Evolutionary conservation across 1,284 basidiomycete species (phyloP).

Genomic region (Ceratobasidium sp.): DNA sequence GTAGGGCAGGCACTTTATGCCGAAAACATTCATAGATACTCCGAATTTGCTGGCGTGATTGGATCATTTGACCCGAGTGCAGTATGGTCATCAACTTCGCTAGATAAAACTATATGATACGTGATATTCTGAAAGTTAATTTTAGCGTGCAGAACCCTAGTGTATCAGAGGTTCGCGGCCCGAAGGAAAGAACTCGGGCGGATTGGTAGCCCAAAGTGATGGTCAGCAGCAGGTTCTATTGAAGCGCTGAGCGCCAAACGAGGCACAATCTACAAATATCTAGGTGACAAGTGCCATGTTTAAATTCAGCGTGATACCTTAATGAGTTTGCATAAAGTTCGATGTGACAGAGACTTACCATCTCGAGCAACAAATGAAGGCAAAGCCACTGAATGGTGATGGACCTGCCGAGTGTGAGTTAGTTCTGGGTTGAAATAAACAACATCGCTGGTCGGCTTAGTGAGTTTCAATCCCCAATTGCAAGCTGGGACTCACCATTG

Average conservation of each 20-base stretch:
- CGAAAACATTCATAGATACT: slow-evolving; percentile 25
- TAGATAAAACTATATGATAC: neutral
- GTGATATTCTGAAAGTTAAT: slow-evolving; percentile 16
- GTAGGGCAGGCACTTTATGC: neutral
- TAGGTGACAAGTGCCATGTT: neutral
- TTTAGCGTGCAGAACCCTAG: slow-evolving; percentile 4
- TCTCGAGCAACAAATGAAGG: too few species aligned
- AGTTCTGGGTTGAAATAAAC: too few species aligned
- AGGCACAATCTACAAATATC: neutral
- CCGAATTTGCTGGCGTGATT: slow-evolving; percentile 12
- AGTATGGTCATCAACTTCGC: neutral
- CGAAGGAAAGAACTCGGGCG: slow-evolving; percentile 2
- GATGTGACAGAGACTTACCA: too few species aligned
- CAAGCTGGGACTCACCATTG: too few species aligned
- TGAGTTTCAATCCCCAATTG: too few species aligned
- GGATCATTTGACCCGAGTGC: slow-evolving; percentile 19
- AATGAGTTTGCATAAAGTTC: too few species aligned
- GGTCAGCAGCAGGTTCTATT: neutral
- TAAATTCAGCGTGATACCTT: too few species aligned
- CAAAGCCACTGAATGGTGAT: too few species aligned
- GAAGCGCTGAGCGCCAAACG: neutral
- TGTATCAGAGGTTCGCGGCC: neutral
- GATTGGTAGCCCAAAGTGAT: neutral
- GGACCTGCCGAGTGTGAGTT: too few species aligned
- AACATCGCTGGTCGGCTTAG: too few species aligned